Base-by-base conservation (phyloP, 2,329 filamentous ascomycete genomes). In the Calonectria ilicicola region DNA sequence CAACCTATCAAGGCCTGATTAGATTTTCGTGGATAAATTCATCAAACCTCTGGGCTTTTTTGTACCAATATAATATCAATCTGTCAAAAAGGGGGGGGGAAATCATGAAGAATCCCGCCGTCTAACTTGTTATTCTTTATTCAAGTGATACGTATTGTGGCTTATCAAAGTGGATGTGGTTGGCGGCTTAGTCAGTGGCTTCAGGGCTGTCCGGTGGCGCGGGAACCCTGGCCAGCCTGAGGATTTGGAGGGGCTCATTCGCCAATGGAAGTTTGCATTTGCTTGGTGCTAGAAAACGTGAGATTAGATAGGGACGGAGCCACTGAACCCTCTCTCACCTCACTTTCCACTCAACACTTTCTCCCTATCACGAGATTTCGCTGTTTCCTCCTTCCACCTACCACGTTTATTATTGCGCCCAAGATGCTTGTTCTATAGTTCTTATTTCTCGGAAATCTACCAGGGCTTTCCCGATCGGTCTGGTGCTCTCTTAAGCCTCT, bases 301-400 rank as follows among this genome's bases (percentile, higher is more conserved):
- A 79, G 78, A 79, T 80, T 79, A 79, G 77, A 74, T 76, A 80
- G 70, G 74, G 74, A 73, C 56, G 67, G 70, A 62, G 60, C 67
- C 67, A 64, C 63, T 63, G 40, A 29, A 68, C 53, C 68, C 63
- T 64, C 67, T 65, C 67, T 42, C 67, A 58, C 58, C 64, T 67
- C 47, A 46, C 53, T 40, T 40, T 40, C 32, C 53, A 62, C 71
- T 70, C 71, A 73, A 73, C 71, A 65, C 63, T 67, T 65, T 72
- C 70, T 66, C 62, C 66, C 29, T 51, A 63, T 70, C 71, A 67
- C 71, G 56, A 67, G 38, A 69, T 42, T 49, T 40, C 21, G 29
- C 32, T 5, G 10, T 27, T 65, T 47, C 32, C 60, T 46, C 42
- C 27, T 58, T 58, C 21, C 49, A 40, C 62, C 9, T 42, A 21